Evolutionary conservation across 1,139 yeast species (phyloP).

Genomic region (Hyphopichia wangnamkhiaoensis): DNA sequence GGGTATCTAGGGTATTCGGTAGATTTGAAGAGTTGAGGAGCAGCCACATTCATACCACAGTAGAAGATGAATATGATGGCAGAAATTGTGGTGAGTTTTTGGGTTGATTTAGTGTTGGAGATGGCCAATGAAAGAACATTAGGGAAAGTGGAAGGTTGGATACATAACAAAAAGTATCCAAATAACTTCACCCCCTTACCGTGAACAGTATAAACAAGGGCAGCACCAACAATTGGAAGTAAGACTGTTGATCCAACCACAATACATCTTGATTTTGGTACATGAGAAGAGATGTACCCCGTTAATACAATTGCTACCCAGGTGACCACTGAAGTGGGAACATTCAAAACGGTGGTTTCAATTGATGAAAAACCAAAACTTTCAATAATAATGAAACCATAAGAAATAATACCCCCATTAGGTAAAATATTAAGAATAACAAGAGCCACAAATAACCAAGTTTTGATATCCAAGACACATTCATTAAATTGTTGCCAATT

Average conservation of each 20-base stretch:
- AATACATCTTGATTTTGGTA: constrained; percentile 7
- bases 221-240: constrained; percentile 7
- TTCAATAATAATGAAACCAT: constrained; percentile 2
- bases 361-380: constrained; percentile 1
- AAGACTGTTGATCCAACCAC: constrained; percentile 9
- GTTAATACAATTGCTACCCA: not conserved
- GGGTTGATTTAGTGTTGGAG: constrained; percentile 11
- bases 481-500: constrained; percentile 15
- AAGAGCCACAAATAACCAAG: constrained; percentile 13
- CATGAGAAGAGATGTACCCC: constrained; percentile 5
- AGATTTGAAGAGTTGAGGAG: constrained; percentile 12
- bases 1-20: constrained; percentile 11
- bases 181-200: constrained; percentile 9
- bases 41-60: constrained; percentile 14
- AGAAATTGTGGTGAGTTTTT: constrained; percentile 11
- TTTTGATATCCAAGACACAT: constrained; percentile 15
- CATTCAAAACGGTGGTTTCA: constrained; percentile 1
- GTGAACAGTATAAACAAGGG: not conserved
- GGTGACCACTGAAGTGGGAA: constrained; percentile 1
- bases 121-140: constrained; percentile 10
- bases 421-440: constrained; percentile 11
- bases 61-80: constrained; percentile 12
- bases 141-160: constrained; percentile 11
- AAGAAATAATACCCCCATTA: constrained; percentile 9
- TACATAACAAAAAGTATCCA: constrained; percentile 11